These are phyloP conservation scores for Cladophialophora immunda DNA, from an alignment of 2,329 filamentous ascomycete species.

Conservation along the genomic window DNA sequence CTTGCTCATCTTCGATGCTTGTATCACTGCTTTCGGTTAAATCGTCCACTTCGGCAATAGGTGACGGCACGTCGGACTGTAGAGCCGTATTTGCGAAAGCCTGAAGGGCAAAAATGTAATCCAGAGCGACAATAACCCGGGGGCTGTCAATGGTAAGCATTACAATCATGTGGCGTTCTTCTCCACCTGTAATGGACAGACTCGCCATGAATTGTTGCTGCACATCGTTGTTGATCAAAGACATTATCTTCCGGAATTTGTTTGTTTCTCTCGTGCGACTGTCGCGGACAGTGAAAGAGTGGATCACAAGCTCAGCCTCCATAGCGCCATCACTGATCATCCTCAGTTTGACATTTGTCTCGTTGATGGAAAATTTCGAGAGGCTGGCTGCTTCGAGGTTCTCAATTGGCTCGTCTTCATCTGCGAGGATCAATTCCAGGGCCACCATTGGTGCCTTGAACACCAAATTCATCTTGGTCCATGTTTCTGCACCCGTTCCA, in stretches of 20 bases:
- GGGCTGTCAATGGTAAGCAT: slow-evolving; percentile 96
- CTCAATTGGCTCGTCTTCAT: slow-evolving; percentile 78
- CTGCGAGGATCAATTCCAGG: slow-evolving; percentile 82
- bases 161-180: slow-evolving; percentile 82
- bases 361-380: slow-evolving; percentile 92
- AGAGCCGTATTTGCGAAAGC: slow-evolving; percentile 79
- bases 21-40: slow-evolving; percentile 57
- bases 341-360: slow-evolving; percentile 88
- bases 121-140: slow-evolving; percentile 90
- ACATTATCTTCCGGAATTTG: slow-evolving; percentile 98
- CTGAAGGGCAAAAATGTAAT: slow-evolving; percentile 92
- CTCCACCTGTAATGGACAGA: slow-evolving; percentile 86
- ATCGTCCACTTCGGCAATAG: slow-evolving; percentile 49
- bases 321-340: slow-evolving; percentile 92
- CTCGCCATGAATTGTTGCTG: slow-evolving; percentile 98
- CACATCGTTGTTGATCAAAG: slow-evolving; percentile 89
- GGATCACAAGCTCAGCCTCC: slow-evolving; percentile 90
- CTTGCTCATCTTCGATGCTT: slow-evolving; percentile 44
- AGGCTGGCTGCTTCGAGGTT: slow-evolving; percentile 81
- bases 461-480: slow-evolving; percentile 92
- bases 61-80: slow-evolving; percentile 62
- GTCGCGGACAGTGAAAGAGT: slow-evolving; percentile 94
- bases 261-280: slow-evolving; percentile 88
- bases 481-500: slow-evolving; percentile 72
- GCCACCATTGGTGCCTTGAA: slow-evolving; percentile 90